Conservation (phyloP, 352 stramenopile genomes). For the Pythium utonaiense region DNA sequence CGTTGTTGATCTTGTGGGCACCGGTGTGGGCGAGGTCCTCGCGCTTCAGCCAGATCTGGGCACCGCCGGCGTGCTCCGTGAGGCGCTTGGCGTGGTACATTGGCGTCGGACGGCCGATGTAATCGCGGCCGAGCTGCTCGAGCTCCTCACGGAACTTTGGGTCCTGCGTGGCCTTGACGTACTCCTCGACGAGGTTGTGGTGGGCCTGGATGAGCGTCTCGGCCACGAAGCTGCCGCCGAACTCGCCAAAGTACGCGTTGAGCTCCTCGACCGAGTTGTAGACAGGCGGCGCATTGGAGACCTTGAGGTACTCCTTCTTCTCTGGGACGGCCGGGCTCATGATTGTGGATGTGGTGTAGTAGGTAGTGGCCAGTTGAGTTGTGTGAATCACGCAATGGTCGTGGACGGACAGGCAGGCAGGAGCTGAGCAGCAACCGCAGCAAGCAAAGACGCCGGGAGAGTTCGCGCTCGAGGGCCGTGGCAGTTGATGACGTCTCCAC, state of each 20-base stretch:
- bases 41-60: conserved; percentile 98
- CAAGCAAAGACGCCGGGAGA: not conserved
- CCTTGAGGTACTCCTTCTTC: conserved; percentile 47
- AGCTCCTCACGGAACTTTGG: conserved; percentile 94
- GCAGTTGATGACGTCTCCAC: conserved; percentile 14
- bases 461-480: not conserved
- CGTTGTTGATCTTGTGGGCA: conserved; percentile 99
- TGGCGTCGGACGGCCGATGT: conserved; percentile 92
- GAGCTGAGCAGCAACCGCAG: not conserved
- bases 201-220: conserved; percentile 97
- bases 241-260: conserved; percentile 89
- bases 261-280: conserved; percentile 61
- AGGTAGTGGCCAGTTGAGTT: conserved; percentile 2
- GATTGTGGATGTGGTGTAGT: not conserved
- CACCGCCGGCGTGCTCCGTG: conserved; percentile 89
- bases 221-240: conserved; percentile 97
- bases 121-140: conserved; percentile 93
- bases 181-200: conserved; percentile 93
- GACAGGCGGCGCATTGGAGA: conserved; percentile 74
- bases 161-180: conserved; percentile 93
- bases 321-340: conserved; percentile 19
- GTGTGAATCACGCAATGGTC: not conserved
- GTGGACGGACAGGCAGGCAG: not conserved
- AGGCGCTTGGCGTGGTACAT: conserved; percentile 96
- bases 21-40: conserved; percentile 98